A percentile compares a stretch with the other conserved stretches of the same genome.
Evolutionary conservation across 192 early-diverging fungal species (phyloP).

Genomic region (Gigaspora rosea): DNA sequence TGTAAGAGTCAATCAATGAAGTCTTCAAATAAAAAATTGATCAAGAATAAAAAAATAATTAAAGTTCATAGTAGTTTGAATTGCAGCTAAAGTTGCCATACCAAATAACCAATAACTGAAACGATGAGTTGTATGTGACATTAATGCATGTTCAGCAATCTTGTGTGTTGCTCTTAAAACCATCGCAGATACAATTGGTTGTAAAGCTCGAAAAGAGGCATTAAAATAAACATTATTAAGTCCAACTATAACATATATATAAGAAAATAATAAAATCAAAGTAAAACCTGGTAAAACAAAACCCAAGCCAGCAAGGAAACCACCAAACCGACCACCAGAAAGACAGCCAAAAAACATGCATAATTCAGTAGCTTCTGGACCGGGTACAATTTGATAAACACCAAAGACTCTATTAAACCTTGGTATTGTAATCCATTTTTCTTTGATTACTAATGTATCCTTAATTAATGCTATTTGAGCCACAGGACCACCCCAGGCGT

Average conservation of each 20-base stretch:
- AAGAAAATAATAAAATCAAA: constrained; percentile 46
- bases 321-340: constrained; percentile 47
- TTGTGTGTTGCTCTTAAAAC: constrained; percentile 49
- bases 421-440: constrained; percentile 49
- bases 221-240: constrained; percentile 53
- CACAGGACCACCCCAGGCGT: constrained; percentile 58
- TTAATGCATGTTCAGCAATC: constrained; percentile 50
- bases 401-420: constrained; percentile 57
- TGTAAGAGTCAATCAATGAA: too few relatives aligned
- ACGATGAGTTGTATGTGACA: constrained; percentile 45
- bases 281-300: constrained; percentile 55
- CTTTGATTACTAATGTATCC: constrained; percentile 47
- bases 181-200: constrained; percentile 59
- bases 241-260: constrained; percentile 46
- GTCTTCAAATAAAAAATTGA: too few relatives aligned
- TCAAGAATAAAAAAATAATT: constrained; percentile 45
- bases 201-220: constrained; percentile 52
- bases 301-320: constrained; percentile 50
- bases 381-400: constrained; percentile 60
- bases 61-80: constrained; percentile 50
- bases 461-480: constrained; percentile 56
- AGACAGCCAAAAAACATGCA: constrained; percentile 57
- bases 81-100: constrained; percentile 35
- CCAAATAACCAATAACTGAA: constrained; percentile 40
- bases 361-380: constrained; percentile 60